A percentile compares a stretch with the other conserved stretches of the same genome.
These are phyloP conservation scores for Ustilago xerochloae DNA, from an alignment of 1,284 basidiomycete genomes.

Conservation along the genomic window DNA sequence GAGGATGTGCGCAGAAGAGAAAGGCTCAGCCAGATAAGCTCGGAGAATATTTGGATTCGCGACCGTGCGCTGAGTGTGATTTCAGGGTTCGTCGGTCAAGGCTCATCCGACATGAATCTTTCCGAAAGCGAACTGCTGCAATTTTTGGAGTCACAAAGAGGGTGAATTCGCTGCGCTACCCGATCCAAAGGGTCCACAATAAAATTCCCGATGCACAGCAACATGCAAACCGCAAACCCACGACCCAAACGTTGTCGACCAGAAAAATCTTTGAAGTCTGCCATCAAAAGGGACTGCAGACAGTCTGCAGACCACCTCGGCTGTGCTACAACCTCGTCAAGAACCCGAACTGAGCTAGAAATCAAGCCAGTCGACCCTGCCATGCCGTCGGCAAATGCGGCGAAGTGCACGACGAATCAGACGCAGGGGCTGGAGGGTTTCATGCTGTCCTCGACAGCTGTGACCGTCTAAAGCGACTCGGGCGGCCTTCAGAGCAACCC, in stretches of 20 bases:
- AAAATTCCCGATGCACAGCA: conserved; percentile 23
- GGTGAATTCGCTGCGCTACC: neutral
- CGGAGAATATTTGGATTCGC: neutral
- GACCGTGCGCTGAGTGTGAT: neutral
- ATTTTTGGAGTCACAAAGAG: neutral
- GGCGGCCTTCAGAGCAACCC: too few species aligned
- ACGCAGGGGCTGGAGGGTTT: conserved; percentile 16
- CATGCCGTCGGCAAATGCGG: conserved; percentile 19
- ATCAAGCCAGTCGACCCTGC: too few species aligned
- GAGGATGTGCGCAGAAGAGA: neutral
- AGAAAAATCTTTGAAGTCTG: too few species aligned
- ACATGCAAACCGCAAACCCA: neutral
- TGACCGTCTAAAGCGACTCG: conserved; percentile 8
- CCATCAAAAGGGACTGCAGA: too few species aligned
- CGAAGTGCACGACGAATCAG: conserved; percentile 21
- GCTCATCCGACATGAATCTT: neutral
- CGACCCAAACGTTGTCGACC: too few species aligned
- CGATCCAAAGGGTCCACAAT: neutral
- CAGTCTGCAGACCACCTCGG: too few species aligned
- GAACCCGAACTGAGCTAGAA: too few species aligned
- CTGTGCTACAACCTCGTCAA: too few species aligned
- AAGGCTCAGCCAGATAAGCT: neutral
- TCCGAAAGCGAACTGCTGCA: neutral
- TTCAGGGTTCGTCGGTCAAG: conserved; percentile 1
- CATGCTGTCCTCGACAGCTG: neutral